Conservation (phyloP, 2,329 filamentous ascomycete genomes). For the Bipolaris victoriae region DNA sequence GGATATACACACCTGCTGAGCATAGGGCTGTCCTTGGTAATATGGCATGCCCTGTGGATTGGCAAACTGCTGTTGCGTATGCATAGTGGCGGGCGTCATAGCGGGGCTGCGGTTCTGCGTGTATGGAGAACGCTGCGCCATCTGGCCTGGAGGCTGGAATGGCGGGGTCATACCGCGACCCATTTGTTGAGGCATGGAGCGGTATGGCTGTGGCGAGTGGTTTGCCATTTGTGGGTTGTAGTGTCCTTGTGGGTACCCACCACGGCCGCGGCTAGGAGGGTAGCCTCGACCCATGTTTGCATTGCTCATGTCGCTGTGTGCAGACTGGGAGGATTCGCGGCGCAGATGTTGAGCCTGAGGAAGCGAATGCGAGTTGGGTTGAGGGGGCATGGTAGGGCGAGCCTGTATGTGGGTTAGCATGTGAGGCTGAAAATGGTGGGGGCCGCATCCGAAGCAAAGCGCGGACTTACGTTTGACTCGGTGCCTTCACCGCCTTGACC, state of each 20-base stretch:
- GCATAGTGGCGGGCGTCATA: constrained; percentile 66
- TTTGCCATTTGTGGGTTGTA: constrained; percentile 54
- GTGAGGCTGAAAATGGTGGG: constrained; percentile 1
- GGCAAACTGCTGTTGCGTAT: constrained; percentile 62
- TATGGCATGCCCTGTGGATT: constrained; percentile 67
- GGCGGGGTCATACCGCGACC: constrained; percentile 60
- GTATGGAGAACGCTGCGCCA: constrained; percentile 64
- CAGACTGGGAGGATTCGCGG: constrained; percentile 84
- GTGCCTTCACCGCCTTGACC: constrained; percentile 75
- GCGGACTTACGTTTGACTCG: constrained; percentile 71
- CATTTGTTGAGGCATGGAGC: constrained; percentile 57
- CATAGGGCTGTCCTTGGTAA: constrained; percentile 63
- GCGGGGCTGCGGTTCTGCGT: constrained; percentile 66
- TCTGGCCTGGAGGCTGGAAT: constrained; percentile 55
- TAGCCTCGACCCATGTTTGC: constrained; percentile 55
- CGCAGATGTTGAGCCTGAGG: constrained; percentile 78
- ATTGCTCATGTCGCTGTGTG: constrained; percentile 75
- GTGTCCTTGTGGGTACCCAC: constrained; percentile 54
- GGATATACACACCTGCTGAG: constrained; percentile 66
- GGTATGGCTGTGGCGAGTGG: constrained; percentile 61
- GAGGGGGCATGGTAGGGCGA: constrained; percentile 67
- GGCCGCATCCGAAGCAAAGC: constrained; percentile 3
- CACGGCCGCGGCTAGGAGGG: constrained; percentile 54
- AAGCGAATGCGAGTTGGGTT: constrained; percentile 42
- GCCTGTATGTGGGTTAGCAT: constrained; percentile 58